Evolutionary conservation across 202 grass and related monocot genomes (phyloP), one percentile per base, ranked within the genome.

Genomic region (Schoenoplectus triqueter): DNA sequence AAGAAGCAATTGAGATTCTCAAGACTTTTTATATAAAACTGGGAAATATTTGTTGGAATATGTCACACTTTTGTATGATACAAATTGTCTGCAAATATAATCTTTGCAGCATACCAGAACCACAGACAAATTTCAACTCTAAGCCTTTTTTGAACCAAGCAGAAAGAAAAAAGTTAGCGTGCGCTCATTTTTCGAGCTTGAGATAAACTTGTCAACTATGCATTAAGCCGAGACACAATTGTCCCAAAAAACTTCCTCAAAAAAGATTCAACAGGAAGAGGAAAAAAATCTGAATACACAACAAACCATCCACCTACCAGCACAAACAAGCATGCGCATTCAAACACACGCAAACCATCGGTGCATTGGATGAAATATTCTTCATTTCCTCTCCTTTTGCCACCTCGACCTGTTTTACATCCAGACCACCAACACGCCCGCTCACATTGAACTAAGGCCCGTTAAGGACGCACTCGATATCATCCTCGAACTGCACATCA

Each of bases 381-480:
- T 42, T 86, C 64, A 86, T 87, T 66, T 80, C 50, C 31, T 85
- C 86, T 69, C 79, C 88, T 59, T 84, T 79, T 61, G 50, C 54
- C 82, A 64, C 73, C 22, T 85, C 73, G 20, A 91, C 70, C 52
- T 44, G 41, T 42, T 80, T 82, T 44, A 68, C 86, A 65, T 39
- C 22, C 50, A 60, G 48, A n/a, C 40, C 80, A 85, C 20, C 51
- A 3, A 82, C 44, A 67, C 84, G 47, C 2, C 64, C 88, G 77
- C 80, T 87, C 45, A 69, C 89, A 15, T 84, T 74, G 21, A 64
- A 62, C 7, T 84, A 55, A 45, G 91, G 57, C 18, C 81, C 92
- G 60, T 93, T 86, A 48, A 95, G 94, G 39, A 91, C 50, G 48
- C 60, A 79, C 6, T 85, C 97, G 0, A 92, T 85, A 65, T 91